Evolutionary conservation across 2,329 filamentous ascomycete genomes (phyloP).

Genomic region (Celoporthe dispersa): DNA sequence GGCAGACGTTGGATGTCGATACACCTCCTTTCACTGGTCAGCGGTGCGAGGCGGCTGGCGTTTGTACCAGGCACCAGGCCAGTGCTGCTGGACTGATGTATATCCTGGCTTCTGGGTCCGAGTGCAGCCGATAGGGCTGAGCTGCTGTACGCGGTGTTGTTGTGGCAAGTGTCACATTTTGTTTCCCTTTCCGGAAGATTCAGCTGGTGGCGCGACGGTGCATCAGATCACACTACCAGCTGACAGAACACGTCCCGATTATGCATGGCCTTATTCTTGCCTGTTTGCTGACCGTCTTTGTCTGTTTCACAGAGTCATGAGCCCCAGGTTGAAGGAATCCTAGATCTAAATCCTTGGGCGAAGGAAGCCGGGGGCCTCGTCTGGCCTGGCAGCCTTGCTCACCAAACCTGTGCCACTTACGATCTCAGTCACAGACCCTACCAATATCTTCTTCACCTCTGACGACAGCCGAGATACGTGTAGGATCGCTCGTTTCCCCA

Average conservation of each 20-base stretch:
- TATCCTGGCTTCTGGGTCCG: neutral
- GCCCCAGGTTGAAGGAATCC: neutral
- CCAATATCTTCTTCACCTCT: neutral
- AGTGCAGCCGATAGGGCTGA: neutral
- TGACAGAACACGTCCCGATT: neutral
- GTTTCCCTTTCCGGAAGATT: neutral
- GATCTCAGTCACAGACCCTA: neutral
- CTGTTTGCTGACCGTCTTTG: neutral
- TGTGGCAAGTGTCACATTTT: neutral
- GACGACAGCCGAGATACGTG: neutral
- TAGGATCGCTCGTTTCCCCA: neutral
- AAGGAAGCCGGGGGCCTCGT: neutral
- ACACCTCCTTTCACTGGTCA: neutral
- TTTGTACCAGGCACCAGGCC: neutral
- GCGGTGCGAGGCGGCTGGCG: neutral
- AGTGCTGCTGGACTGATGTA: neutral
- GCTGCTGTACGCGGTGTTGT: neutral
- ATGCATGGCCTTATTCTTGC: neutral
- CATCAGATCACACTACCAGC: neutral
- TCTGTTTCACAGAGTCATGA: neutral
- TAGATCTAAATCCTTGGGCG: conserved; percentile 3
- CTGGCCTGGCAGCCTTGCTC: neutral
- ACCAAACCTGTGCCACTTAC: neutral
- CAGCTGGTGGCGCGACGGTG: neutral
- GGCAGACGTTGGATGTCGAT: neutral